Percentiles rank a stretch among this genome's conserved stretches.
phyloP scores from a whole-genome alignment of 192 early-diverging fungal genomes.

The Phycomyces nitens region DNA sequence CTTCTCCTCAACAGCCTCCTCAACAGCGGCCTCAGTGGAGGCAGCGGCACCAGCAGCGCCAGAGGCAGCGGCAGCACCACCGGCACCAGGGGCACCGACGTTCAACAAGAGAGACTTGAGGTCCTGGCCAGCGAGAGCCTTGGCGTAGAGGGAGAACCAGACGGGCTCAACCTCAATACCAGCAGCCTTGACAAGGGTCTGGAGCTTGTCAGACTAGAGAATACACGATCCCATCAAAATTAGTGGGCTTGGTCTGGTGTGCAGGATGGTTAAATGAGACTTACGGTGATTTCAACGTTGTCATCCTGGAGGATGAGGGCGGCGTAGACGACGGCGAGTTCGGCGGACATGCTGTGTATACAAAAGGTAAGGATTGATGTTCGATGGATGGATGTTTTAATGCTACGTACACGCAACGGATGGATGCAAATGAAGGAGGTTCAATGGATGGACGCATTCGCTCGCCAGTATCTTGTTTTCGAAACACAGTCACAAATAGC shows the following conservation, averaged over 20 bases:
- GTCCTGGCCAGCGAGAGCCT: constrained; percentile 95
- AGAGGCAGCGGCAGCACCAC: constrained; percentile 37
- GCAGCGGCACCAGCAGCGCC: constrained; percentile 42
- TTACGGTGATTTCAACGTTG: constrained; percentile 93
- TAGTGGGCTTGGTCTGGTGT: neutral
- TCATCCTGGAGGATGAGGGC: constrained; percentile 98
- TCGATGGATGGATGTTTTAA: constrained; percentile 12
- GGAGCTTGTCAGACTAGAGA: constrained; percentile 86
- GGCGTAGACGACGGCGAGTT: constrained; percentile 67
- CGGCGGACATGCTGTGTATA: constrained; percentile 36
- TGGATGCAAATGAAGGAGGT: constrained; percentile 3
- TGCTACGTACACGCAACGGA: neutral
- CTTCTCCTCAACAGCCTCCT: constrained; percentile 59
- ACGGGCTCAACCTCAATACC: constrained; percentile 89
- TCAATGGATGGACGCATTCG: constrained; percentile 7
- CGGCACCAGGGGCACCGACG: constrained; percentile 71
- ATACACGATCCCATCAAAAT: no score
- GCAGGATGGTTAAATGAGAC: constrained; percentile 18
- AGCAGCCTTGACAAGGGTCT: constrained; percentile 87
- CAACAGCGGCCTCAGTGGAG: constrained; percentile 34
- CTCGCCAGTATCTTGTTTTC: constrained; percentile 1
- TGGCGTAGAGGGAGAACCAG: constrained; percentile 96
- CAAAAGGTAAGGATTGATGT: constrained; percentile 11
- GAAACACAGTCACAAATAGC: neutral
- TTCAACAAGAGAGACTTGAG: constrained; percentile 85